phyloP scores from a whole-genome alignment of 768 basidiomycete species.

The Chalciporus piperatus region DNA sequence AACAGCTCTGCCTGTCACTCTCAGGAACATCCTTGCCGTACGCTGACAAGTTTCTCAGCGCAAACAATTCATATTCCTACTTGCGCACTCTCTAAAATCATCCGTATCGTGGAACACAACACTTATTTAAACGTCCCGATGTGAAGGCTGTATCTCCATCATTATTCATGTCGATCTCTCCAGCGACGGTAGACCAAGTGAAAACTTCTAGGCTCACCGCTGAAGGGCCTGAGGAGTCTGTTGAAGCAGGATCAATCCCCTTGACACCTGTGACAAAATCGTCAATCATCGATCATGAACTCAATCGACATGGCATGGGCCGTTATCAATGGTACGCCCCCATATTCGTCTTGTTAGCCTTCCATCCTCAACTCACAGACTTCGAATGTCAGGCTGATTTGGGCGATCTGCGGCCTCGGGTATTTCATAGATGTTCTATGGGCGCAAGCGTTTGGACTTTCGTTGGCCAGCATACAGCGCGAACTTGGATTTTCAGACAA shows the following conservation, averaged over 20 bases:
- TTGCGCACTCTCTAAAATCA: neutral
- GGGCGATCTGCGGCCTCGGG: constrained; percentile 13
- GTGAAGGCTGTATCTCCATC: neutral
- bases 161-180: neutral
- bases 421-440: constrained; percentile 12
- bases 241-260: neutral
- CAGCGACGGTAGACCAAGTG: neutral
- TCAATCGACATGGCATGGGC: constrained; percentile 13
- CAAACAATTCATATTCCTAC: too few relatives aligned
- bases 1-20: too few relatives aligned
- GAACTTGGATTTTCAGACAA: constrained; percentile 20
- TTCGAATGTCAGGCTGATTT: constrained; percentile 8
- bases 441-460: neutral
- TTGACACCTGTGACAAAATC: constrained; percentile 5
- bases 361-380: neutral
- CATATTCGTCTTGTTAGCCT: neutral
- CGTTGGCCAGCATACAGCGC: constrained; percentile 5
- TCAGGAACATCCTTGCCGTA: too few relatives aligned
- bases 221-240: too few relatives aligned
- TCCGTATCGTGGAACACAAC: neutral
- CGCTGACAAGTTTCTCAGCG: too few relatives aligned
- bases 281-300: constrained; percentile 8
- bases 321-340: constrained; percentile 15
- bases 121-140: neutral
- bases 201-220: neutral